phyloP scores from a whole-genome alignment of 306 rosid genomes.

The Pyrus pyrifolia region DNA sequence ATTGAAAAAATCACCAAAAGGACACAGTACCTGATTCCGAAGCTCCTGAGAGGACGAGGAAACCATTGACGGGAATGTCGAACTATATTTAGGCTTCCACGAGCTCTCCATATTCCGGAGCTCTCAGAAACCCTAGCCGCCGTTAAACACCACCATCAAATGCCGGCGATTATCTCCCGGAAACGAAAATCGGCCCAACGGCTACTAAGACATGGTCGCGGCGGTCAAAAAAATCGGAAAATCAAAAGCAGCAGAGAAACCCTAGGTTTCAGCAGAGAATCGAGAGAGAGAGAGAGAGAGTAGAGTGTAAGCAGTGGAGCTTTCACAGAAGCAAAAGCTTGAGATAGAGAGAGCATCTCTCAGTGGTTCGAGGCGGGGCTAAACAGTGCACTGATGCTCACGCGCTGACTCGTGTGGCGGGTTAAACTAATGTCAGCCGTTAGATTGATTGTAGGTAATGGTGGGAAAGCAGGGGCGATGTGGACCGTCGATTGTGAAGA shows the following conservation, averaged over 20 bases:
- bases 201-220: neutral
- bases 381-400: slow-evolving; percentile 16
- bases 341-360: neutral
- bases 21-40: slow-evolving; percentile 23
- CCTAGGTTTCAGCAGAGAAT: neutral
- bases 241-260: neutral
- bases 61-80: slow-evolving; percentile 17
- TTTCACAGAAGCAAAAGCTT: neutral
- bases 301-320: neutral
- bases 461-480: neutral
- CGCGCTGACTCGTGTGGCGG: slow-evolving; percentile 5
- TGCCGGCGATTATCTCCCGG: neutral
- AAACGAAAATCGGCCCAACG: neutral
- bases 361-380: slow-evolving; percentile 29
- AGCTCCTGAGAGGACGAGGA: slow-evolving; percentile 34
- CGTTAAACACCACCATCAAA: slow-evolving; percentile 11
- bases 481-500: slow-evolving; percentile 23
- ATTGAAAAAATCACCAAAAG: neutral
- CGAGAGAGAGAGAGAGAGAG: neutral
- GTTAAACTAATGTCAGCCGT: neutral
- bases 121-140: slow-evolving; percentile 19
- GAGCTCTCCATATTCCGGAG: slow-evolving; percentile 23
- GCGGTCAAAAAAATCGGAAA: neutral
- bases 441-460: neutral
- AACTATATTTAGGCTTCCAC: slow-evolving; percentile 26